A percentile compares a stretch with the other conserved stretches of the same genome.
Conservation (phyloP, 2,329 filamentous ascomycete species). For the Grosmannia penicillata region DNA sequence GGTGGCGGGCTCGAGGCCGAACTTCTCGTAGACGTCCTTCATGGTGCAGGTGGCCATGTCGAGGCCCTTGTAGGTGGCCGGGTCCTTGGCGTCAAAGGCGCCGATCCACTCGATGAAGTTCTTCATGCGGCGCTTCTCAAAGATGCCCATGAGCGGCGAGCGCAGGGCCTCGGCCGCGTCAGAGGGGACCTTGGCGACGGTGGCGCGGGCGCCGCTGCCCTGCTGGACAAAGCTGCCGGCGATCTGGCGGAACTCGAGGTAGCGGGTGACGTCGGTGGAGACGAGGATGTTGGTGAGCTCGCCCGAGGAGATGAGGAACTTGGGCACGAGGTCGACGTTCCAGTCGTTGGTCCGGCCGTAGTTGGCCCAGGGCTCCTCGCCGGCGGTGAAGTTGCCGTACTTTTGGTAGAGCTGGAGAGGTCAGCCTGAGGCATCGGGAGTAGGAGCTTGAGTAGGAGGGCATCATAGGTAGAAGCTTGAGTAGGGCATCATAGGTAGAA, state of each 20-base stretch:
- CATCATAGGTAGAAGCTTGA: not conserved
- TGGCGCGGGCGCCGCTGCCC: conserved; percentile 65
- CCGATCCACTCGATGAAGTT: conserved; percentile 94
- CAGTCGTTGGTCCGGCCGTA: conserved; percentile 95
- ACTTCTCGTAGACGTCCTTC: conserved; percentile 99
- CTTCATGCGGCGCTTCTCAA: conserved; percentile 96
- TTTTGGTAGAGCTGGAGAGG: conserved; percentile 75
- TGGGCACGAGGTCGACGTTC: conserved; percentile 98
- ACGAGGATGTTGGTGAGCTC: conserved; percentile 98
- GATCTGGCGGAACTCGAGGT: conserved; percentile 88
- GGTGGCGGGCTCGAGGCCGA: conserved; percentile 76
- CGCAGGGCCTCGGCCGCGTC: conserved; percentile 80
- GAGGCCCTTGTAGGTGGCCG: conserved; percentile 78
- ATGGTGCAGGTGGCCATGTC: conserved; percentile 69
- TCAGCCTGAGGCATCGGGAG: conserved; percentile 4
- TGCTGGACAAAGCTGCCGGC: conserved; percentile 95
- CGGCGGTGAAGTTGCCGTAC: conserved; percentile 66
- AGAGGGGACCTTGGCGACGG: conserved; percentile 91
- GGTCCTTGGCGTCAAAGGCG: conserved; percentile 66
- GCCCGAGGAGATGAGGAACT: conserved; percentile 96
- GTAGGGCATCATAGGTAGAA: not conserved
- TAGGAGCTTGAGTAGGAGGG: conserved; percentile 1
- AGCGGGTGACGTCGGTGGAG: conserved; percentile 80
- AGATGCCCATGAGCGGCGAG: conserved; percentile 90
- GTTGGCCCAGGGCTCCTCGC: conserved; percentile 93